Evolutionary conservation across 2,329 filamentous ascomycete species (phyloP), one percentile per base, ranked within the genome.

Genomic region (Talaromyces rugulosus): DNA sequence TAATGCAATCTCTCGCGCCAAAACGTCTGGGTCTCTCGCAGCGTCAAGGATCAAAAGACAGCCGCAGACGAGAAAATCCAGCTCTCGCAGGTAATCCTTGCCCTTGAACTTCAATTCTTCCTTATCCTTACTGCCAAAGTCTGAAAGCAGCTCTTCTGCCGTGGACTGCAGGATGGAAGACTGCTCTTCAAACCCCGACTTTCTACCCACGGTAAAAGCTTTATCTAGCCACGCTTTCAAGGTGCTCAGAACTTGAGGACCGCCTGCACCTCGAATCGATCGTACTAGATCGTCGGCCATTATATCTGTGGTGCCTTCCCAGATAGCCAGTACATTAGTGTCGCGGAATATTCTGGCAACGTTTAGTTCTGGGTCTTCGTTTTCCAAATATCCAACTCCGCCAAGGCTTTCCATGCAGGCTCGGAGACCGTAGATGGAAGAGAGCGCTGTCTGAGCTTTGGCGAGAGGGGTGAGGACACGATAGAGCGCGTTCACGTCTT

Each of bases 301-400:
- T 6, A 91, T 85, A 67, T 89, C 87, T 0, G 87, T 89, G 0
- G 88, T 91, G 1, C 88, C 87, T 72, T 89, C 87, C 86, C 87
- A 89, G 27, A 65, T 65, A 11, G 63, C 61, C 14, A 63, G 62
- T 36, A 91, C 87, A 40, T 80, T 78, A 9, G 82, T 83, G 67
- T 91, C 88, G 3, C 89, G 82, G 68, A 85, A 88, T 0, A 90
- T 74, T 23, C 87, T 81, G 0, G 87, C 82, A 1, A 91, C 75
- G 68, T 91, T 91, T 60, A 89, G 75, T 27, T 84, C 81, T 58
- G 86, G 84, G 58, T 85, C 83, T 62, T 73, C 69, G 5, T 70
- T 68, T 30, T 74, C 72, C 56, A 74, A 64, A 68, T 74, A 67
- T 52, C 72, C 70, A 18, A 73, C 67, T 18, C 74, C 69, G 12